phyloP scores from a whole-genome alignment of 163 green algal genomes.

The Chlorella variabilis region DNA sequence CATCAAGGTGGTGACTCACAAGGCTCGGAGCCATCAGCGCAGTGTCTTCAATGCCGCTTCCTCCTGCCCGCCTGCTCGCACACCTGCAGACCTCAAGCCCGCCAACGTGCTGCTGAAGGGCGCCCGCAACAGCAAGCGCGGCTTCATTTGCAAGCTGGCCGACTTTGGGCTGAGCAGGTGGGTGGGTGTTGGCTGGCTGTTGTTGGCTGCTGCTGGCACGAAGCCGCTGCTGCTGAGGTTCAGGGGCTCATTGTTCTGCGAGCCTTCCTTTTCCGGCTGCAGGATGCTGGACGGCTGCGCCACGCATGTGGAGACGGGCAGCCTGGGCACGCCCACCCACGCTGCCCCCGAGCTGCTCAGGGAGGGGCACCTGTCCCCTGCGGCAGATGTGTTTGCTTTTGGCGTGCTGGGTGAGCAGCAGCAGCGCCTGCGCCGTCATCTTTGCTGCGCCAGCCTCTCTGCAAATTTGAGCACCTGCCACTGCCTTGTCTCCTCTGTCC shows the following conservation, averaged over 20 bases:
- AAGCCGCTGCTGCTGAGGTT: no score
- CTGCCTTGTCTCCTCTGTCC: not conserved
- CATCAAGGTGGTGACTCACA: no score
- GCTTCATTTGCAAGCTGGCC: constrained; percentile 56
- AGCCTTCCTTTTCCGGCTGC: no score
- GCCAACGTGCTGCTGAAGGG: constrained; percentile 71
- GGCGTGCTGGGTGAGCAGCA: constrained; percentile 56
- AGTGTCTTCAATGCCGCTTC: not conserved
- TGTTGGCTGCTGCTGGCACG: no score
- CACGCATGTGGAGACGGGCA: constrained; percentile 18
- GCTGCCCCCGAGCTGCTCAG: constrained; percentile 52
- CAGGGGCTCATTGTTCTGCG: no score
- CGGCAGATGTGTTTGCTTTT: constrained; percentile 59
- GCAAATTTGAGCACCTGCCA: no score
- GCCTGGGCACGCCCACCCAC: constrained; percentile 53
- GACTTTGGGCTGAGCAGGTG: constrained; percentile 48
- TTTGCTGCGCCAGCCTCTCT: no score
- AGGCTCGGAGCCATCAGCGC: no score
- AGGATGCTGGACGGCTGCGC: constrained; percentile 29
- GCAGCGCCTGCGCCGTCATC: no score
- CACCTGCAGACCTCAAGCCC: constrained; percentile 59
- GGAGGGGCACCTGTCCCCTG: constrained; percentile 19
- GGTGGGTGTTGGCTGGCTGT: not conserved
- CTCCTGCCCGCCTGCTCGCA: not conserved
- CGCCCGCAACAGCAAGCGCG: constrained; percentile 49